phyloP scores from a whole-genome alignment of 2,329 filamentous ascomycete genomes.

The Capronia epimyces region DNA sequence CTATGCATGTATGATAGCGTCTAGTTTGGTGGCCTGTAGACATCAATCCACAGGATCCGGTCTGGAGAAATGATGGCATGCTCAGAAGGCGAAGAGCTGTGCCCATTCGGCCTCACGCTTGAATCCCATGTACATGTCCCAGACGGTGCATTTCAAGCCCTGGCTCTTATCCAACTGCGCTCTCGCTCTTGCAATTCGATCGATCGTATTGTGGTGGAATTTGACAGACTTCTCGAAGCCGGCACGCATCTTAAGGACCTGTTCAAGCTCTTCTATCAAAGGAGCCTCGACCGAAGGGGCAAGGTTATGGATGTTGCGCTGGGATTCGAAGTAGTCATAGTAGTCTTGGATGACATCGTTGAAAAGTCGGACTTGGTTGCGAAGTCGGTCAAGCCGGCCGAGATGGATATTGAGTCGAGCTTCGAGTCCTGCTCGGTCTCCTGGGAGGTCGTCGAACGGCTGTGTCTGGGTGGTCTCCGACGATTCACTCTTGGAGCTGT shows the following conservation, averaged over 20 bases:
- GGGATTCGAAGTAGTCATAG: slow-evolving; percentile 4
- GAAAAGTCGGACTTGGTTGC: slow-evolving; percentile 9
- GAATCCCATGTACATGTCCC: slow-evolving; percentile 21
- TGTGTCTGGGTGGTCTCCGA: not conserved
- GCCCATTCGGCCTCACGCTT: slow-evolving; percentile 20
- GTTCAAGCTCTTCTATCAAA: not conserved
- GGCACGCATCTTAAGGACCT: not conserved
- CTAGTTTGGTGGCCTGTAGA: too few species aligned
- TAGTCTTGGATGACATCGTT: slow-evolving; percentile 16
- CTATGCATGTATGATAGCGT: too few species aligned
- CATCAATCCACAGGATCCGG: not conserved
- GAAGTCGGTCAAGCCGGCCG: slow-evolving; percentile 20
- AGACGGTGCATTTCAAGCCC: slow-evolving; percentile 19
- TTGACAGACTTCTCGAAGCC: slow-evolving; percentile 14
- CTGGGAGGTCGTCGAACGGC: slow-evolving; percentile 3
- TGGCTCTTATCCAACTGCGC: slow-evolving; percentile 18
- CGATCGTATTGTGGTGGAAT: slow-evolving; percentile 29
- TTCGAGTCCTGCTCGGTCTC: slow-evolving; percentile 25
- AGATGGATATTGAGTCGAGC: slow-evolving; percentile 31
- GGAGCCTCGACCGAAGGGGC: not conserved
- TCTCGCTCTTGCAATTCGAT: slow-evolving; percentile 25
- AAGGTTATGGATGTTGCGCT: not conserved
- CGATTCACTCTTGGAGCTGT: not conserved
- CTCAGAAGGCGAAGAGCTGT: slow-evolving; percentile 18
- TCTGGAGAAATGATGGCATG: not conserved